A percentile compares a stretch with the other conserved stretches of the same genome.
phyloP scores from a whole-genome alignment of 495 filamentous ascomycete species.

The Aspergillus asperescens region DNA sequence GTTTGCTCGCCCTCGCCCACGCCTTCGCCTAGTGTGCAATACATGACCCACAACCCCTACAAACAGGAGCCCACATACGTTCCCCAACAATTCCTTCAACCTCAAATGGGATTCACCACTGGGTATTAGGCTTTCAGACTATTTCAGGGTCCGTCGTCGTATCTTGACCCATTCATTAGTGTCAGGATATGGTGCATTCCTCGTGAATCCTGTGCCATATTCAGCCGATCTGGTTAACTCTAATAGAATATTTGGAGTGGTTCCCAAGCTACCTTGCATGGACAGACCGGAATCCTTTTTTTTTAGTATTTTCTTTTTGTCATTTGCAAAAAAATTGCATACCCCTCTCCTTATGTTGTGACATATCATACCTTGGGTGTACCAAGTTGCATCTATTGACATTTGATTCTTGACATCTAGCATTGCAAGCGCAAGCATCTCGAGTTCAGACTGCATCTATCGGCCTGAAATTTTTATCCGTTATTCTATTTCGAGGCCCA shows the following conservation, averaged over 20 bases:
- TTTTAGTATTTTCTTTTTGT: constrained; percentile 13
- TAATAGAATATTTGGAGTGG: constrained; percentile 14
- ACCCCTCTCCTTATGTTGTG: constrained; percentile 33
- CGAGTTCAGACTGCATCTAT: constrained; percentile 38
- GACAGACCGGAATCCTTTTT: constrained; percentile 4
- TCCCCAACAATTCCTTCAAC: constrained; percentile 32
- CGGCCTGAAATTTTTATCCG: constrained; percentile 19
- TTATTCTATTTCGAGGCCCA: constrained; percentile 16
- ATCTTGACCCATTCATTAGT: constrained; percentile 12
- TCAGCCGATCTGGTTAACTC: constrained; percentile 15
- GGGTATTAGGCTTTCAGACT: constrained; percentile 25
- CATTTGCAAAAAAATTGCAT: constrained; percentile 40
- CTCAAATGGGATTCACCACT: constrained; percentile 36
- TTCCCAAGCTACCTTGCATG: constrained; percentile 6
- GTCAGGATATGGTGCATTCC: constrained; percentile 5
- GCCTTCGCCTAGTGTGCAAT: constrained; percentile 36
- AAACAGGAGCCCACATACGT: constrained; percentile 35
- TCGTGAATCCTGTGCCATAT: constrained; percentile 18
- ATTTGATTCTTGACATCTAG: constrained; percentile 37
- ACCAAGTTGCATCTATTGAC: constrained; percentile 37
- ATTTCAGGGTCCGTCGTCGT: constrained; percentile 4
- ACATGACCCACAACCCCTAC: constrained; percentile 36
- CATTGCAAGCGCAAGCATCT: constrained; percentile 51
- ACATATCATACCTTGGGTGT: constrained; percentile 29
- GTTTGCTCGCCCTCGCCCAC: constrained; percentile 40